Evolutionary conservation across 768 basidiomycete species (phyloP), one percentile per base, ranked within the genome.

Genomic region (Xerocomellus amylosporus): DNA sequence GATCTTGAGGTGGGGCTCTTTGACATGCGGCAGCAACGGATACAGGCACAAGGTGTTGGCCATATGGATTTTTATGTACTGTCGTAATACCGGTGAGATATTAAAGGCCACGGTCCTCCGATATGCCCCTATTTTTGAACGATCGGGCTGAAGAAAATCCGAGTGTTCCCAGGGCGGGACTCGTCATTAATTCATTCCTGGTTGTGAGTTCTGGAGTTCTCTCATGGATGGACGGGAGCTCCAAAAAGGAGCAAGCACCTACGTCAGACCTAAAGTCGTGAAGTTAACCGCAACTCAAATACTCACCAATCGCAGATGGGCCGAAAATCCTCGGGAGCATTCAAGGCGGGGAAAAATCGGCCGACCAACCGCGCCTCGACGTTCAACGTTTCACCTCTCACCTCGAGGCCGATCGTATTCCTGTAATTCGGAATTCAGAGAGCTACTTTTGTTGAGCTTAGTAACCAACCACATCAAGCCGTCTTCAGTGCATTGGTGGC

Each of bases 61-160:
- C 45, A 20, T 15, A 55, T 46, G 52, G 31, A 17, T 22, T 34
- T 17, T 36, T 34, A 37, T 22, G 20, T 39, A 10, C 22, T 38
- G 39, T 46, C 56, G 37, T 57, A 30, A 57, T 12, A 7, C 14
- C 19, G 26, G 44, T 51, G 56, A 58, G 44, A 58, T 24, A 30
- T 17, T 38, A 31, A n/a, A 26, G 6, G 15, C 12, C 53, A 24
- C 19, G 26, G 40, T 24, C 10, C 24, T 28, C 51, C 26, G 19
- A 13, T 15, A 19, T 40, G 19, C 13, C 9, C 33, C 13, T 12
- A 28, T 19, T 28, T 13, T 24, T 30, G 28, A 42, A 31, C 30
- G 17, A 28, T 46, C 24, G 4, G 28, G 12, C n/a, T 40, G 56
- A 39, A 38, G 30, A 22, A 37, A 37, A 13, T 26, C 22, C 14